Evolutionary conservation across 23 red algal species (phyloP).

Genomic region (Gracilaria vermiculophylla): DNA sequence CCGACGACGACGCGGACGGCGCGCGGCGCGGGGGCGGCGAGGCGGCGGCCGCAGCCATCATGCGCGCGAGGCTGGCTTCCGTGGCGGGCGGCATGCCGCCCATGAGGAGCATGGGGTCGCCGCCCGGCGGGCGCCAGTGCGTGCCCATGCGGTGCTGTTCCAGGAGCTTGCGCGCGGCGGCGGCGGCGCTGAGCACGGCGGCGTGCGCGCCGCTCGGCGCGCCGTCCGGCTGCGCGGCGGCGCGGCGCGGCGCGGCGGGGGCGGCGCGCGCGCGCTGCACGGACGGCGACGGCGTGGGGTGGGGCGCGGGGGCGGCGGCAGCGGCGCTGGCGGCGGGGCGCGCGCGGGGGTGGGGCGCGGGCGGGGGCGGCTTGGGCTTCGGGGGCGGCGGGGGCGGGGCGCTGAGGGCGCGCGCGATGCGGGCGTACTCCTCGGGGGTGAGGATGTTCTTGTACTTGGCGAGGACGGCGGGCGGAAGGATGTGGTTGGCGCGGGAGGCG

Average conservation of each 20-base stretch:
- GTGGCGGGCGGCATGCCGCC: neutral
- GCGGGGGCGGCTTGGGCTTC: neutral
- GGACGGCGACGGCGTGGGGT: neutral
- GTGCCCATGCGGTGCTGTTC: neutral
- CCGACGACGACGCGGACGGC: neutral
- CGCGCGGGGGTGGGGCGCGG: no score
- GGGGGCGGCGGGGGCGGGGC: neutral
- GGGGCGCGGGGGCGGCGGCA: neutral
- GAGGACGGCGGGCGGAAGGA: neutral
- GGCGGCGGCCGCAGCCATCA: no score
- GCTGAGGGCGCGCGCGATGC: neutral
- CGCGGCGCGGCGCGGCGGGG: no score
- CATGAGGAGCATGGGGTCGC: neutral
- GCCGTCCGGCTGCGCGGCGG: no score
- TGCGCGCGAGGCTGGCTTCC: neutral
- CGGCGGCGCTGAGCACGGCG: neutral
- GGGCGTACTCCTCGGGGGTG: neutral
- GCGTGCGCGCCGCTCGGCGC: no score
- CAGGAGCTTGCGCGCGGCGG: neutral
- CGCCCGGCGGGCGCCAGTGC: neutral
- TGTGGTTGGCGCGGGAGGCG: neutral
- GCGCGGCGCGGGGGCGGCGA: no score
- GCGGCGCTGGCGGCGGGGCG: neutral
- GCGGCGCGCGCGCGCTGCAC: neutral
- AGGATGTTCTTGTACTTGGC: neutral